phyloP scores from a whole-genome alignment of 1,284 basidiomycete genomes.

The Marasmius fiardii region DNA sequence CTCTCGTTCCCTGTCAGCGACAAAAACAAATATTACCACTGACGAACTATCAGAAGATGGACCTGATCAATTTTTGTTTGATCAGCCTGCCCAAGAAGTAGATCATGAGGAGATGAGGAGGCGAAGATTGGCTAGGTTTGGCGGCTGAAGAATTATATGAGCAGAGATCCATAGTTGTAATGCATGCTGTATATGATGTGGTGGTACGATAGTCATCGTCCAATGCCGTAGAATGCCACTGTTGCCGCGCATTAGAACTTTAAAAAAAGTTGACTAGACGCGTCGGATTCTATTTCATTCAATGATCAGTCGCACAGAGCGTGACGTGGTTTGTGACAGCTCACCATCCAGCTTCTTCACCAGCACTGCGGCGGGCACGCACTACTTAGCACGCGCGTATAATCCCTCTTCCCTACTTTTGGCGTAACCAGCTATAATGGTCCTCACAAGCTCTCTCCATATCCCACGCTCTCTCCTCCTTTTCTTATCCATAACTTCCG shows the following conservation, averaged over 20 bases:
- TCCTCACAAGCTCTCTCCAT: slow-evolving; percentile 16
- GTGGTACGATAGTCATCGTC: too few species aligned
- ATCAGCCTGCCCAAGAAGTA: slow-evolving; percentile 31
- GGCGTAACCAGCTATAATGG: slow-evolving; percentile 20
- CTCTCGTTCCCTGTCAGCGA: not conserved
- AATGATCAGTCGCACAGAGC: too few species aligned
- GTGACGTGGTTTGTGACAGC: too few species aligned
- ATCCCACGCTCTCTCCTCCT: slow-evolving; percentile 20
- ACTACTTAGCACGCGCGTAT: too few species aligned
- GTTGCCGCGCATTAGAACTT: too few species aligned
- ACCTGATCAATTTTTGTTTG: slow-evolving; percentile 12
- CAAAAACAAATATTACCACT: slow-evolving; percentile 14
- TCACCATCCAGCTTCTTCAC: too few species aligned
- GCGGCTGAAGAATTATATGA: slow-evolving; percentile 21
- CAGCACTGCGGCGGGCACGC: not conserved
- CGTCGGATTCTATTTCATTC: too few species aligned
- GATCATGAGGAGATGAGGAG: slow-evolving; percentile 77
- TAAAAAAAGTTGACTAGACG: too few species aligned
- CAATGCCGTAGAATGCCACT: too few species aligned
- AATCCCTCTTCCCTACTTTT: too few species aligned
- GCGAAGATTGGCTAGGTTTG: slow-evolving; percentile 76
- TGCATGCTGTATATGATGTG: too few species aligned
- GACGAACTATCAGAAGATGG: slow-evolving; percentile 24
- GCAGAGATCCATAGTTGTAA: too few species aligned
- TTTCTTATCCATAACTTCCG: slow-evolving; percentile 29